phyloP scores from a whole-genome alignment of 345 rosid species.

The Psidium guajava region DNA sequence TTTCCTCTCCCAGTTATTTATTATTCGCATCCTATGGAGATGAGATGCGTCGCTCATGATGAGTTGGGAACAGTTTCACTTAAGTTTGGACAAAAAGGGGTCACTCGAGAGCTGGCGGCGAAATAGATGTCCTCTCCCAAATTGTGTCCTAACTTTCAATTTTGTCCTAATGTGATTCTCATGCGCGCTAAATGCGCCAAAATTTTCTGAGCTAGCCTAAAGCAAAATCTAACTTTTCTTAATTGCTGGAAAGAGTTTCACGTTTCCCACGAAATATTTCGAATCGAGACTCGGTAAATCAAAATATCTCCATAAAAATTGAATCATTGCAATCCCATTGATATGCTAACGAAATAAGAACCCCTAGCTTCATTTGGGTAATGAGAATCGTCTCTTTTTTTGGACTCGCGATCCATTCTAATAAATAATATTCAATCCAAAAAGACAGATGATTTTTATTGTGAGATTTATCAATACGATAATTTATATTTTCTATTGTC shows the following conservation, averaged over 20 bases:
- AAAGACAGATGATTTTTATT: neutral
- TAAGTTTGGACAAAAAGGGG: neutral
- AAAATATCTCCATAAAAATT: rapidly evolving
- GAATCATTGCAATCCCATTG: neutral
- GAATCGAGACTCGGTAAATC: neutral
- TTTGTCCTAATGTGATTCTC: neutral
- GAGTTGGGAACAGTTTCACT: neutral
- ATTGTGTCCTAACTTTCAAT: neutral
- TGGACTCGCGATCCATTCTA: neutral
- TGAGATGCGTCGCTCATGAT: neutral
- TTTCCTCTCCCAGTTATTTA: neutral
- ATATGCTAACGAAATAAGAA: neutral
- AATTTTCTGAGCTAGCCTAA: too few species aligned
- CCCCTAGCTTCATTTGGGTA: rapidly evolving
- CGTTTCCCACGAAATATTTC: neutral
- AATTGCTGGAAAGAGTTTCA: neutral
- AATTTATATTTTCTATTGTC: neutral
- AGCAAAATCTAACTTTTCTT: neutral
- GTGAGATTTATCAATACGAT: rapidly evolving
- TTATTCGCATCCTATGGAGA: neutral
- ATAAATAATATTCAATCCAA: neutral
- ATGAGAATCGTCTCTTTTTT: rapidly evolving
- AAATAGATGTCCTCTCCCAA: neutral
- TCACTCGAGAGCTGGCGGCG: neutral
- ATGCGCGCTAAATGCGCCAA: neutral